Evolutionary conservation across 1,139 yeast species (phyloP).

Genomic region (Blastobotrys proliferans): DNA sequence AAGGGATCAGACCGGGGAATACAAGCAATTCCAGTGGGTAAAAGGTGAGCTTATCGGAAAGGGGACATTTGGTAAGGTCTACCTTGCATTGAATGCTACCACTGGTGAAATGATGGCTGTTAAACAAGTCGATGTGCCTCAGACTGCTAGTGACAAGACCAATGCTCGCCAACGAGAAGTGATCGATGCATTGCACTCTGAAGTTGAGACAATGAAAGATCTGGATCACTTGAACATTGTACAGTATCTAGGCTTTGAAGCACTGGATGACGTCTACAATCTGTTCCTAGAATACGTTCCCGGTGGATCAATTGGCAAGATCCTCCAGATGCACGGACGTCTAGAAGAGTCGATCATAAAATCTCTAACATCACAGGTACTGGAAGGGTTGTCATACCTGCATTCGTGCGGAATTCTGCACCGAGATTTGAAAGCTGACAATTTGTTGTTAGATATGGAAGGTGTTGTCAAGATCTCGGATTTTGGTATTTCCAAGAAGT

Average conservation of each 20-base stretch:
- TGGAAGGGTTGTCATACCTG: constrained; percentile 77
- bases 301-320: constrained; percentile 92
- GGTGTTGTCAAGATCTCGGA: constrained; percentile 96
- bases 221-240: constrained; percentile 92
- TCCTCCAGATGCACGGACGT: constrained; percentile 76
- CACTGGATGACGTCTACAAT: constrained; percentile 68
- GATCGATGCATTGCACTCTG: constrained; percentile 80
- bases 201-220: constrained; percentile 91
- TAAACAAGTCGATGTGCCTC: constrained; percentile 80
- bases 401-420: constrained; percentile 88
- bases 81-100: constrained; percentile 85
- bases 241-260: constrained; percentile 91
- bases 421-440: constrained; percentile 95
- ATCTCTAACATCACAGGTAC: constrained; percentile 73
- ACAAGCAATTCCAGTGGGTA: constrained; percentile 92
- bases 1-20: constrained; percentile 60
- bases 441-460: constrained; percentile 78
- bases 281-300: constrained; percentile 93
- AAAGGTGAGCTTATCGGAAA: constrained; percentile 96
- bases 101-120: constrained; percentile 99
- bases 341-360: constrained; percentile 76
- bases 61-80: constrained; percentile 97
- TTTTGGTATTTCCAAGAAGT: constrained; percentile 90
- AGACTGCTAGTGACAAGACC: constrained; percentile 43
- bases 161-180: constrained; percentile 49